A percentile compares a stretch with the other conserved stretches of the same genome.
Evolutionary conservation across 345 rosid genomes (phyloP).

Genomic region (Aquilaria malaccensis): DNA sequence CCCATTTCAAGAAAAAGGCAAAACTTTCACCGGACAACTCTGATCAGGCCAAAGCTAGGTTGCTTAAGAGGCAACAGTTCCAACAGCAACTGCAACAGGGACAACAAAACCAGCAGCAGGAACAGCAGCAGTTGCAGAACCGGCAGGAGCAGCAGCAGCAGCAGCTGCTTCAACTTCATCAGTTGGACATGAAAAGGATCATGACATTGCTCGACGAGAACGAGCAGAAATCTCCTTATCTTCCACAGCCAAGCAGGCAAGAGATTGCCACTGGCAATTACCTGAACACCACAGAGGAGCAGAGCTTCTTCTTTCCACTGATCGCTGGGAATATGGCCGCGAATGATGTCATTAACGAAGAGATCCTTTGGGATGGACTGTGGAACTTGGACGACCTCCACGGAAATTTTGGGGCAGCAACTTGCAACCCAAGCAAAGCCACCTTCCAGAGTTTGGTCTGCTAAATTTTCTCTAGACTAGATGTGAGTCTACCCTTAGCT

Average conservation of each 20-base stretch:
- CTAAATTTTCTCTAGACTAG: conserved; percentile 3
- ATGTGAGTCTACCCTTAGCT: background rate
- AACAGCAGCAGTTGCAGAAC: conserved; percentile 11
- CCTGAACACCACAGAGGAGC: conserved; percentile 23
- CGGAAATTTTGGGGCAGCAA: conserved; percentile 26
- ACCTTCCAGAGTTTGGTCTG: conserved; percentile 35
- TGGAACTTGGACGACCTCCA: conserved; percentile 73
- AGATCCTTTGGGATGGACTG: conserved; percentile 55
- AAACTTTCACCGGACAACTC: conserved; percentile 41
- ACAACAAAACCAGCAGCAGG: conserved; percentile 19
- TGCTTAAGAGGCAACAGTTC: conserved; percentile 67
- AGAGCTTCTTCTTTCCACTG: conserved; percentile 17
- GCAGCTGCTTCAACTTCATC: conserved; percentile 43
- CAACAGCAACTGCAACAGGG: conserved; percentile 50
- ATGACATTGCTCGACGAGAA: conserved; percentile 48
- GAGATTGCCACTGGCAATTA: conserved; percentile 5
- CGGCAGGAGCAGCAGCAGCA: conserved; percentile 25
- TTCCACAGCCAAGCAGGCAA: conserved; percentile 43
- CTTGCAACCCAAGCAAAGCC: conserved; percentile 34
- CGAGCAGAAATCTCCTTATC: conserved; percentile 27
- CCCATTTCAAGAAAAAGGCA: conserved; percentile 84
- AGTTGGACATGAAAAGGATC: conserved; percentile 51
- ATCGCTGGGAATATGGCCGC: conserved; percentile 21
- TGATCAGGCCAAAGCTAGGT: conserved; percentile 42
- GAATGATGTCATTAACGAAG: conserved; percentile 33